Evolutionary conservation across 192 early-diverging fungal species (phyloP).

Genomic region (Chytriomyces hyalinus): DNA sequence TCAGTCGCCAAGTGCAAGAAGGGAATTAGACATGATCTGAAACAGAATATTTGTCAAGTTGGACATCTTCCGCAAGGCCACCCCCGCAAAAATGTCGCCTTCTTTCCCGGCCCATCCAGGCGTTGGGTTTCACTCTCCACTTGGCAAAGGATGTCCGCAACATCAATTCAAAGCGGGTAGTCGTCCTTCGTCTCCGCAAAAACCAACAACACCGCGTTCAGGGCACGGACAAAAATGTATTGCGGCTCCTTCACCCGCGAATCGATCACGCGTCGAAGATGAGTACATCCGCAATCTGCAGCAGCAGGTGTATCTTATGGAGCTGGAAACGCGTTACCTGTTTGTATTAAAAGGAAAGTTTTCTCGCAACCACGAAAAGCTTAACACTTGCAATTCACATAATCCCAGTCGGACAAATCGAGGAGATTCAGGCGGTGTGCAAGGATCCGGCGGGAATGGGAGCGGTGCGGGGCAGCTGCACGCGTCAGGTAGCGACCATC

Average conservation of each 20-base stretch:
- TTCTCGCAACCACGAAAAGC: not conserved
- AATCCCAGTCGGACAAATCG: not conserved
- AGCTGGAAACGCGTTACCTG: conserved; percentile 66
- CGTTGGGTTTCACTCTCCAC: conserved; percentile 12
- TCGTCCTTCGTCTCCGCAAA: not conserved
- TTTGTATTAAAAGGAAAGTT: conserved; percentile 9
- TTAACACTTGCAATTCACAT: not conserved
- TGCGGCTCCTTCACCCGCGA: not conserved
- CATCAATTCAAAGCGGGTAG: not conserved
- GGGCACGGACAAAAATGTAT: not conserved
- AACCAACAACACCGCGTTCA: not conserved
- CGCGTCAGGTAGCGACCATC: not conserved
- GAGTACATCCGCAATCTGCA: conserved; percentile 65
- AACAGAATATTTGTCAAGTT: no score
- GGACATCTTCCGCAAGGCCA: no score
- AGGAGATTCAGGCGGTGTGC: not conserved
- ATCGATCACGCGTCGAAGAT: conserved; percentile 42
- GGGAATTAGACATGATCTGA: no score
- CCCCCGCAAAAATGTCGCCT: not conserved
- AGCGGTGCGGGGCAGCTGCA: conserved; percentile 1
- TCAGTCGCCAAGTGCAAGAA: no score
- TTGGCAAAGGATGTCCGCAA: conserved; percentile 23
- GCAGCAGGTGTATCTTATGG: conserved; percentile 65
- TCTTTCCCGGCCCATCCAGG: conserved; percentile 19
- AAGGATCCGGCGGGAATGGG: not conserved